A percentile compares a stretch with the other conserved stretches of the same genome.
Conservation (phyloP, 306 rosid genomes). For the Malus asiatica region DNA sequence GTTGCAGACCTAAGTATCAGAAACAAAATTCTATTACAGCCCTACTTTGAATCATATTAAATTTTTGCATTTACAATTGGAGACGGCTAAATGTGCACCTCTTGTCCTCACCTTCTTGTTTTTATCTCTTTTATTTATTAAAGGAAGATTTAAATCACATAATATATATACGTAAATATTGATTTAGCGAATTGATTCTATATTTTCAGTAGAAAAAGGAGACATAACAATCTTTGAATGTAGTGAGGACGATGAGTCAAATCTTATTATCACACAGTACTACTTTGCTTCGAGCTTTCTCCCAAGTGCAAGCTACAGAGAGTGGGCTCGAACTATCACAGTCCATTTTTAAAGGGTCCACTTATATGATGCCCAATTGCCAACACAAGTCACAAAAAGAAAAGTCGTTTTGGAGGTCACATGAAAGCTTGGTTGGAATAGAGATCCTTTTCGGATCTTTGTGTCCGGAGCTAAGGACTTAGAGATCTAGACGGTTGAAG, state of each 20-base stretch:
- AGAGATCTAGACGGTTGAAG: too few species aligned
- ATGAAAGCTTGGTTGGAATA: slow-evolving; percentile 21
- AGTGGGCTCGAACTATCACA: neutral
- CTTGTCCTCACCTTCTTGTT: slow-evolving; percentile 5
- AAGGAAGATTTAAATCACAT: neutral
- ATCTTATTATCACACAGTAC: neutral
- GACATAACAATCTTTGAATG: neutral
- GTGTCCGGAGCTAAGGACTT: too few species aligned
- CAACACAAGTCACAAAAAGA: slow-evolving; percentile 4
- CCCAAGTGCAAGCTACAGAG: neutral
- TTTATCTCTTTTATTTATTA: neutral
- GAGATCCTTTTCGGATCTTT: too few species aligned
- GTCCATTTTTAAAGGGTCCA: neutral
- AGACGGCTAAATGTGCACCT: neutral
- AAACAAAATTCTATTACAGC: neutral
- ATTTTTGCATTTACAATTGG: neutral
- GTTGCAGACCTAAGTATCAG: neutral
- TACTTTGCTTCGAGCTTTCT: neutral
- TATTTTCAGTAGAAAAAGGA: neutral
- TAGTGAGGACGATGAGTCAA: neutral
- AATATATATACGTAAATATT: neutral
- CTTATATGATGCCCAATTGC: neutral
- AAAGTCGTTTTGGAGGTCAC: slow-evolving; percentile 18
- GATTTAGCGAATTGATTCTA: neutral
- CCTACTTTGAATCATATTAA: neutral